phyloP scores from a whole-genome alignment of 2,329 filamentous ascomycete genomes.

The Dothidotthia symphoricarpi region DNA sequence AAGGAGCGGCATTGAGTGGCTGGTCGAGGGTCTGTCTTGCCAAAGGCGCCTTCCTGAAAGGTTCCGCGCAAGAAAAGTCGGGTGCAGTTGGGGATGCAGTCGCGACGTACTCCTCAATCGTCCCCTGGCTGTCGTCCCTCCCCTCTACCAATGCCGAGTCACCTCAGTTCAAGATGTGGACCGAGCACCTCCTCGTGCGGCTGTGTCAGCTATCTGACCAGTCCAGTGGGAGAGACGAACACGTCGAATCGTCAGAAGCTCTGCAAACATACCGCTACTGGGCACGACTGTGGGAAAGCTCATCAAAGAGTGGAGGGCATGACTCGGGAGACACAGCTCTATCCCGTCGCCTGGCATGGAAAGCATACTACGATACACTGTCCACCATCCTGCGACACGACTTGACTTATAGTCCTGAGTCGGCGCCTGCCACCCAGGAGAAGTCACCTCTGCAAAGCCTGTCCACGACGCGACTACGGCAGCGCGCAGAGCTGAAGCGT shows the following conservation, averaged over 20 bases:
- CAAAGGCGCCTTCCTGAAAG: slow-evolving; percentile 75
- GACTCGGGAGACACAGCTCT: slow-evolving; percentile 22
- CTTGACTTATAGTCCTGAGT: slow-evolving; percentile 56
- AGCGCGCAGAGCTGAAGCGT: slow-evolving; percentile 73
- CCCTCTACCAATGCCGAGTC: slow-evolving; percentile 50
- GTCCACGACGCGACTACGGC: slow-evolving; percentile 40
- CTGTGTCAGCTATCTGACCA: slow-evolving; percentile 68
- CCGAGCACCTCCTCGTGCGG: slow-evolving; percentile 73
- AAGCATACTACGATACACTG: slow-evolving; percentile 76
- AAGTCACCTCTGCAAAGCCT: slow-evolving; percentile 22
- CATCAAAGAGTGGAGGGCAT: slow-evolving; percentile 15
- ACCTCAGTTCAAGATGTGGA: slow-evolving; percentile 70
- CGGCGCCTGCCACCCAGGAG: slow-evolving; percentile 26
- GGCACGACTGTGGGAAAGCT: slow-evolving; percentile 63
- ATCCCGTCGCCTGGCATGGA: slow-evolving; percentile 69
- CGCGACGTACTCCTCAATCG: slow-evolving; percentile 62
- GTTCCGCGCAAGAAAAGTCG: slow-evolving; percentile 47
- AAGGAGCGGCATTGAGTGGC: slow-evolving; percentile 53
- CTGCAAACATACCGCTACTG: slow-evolving; percentile 59
- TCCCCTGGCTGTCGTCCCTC: slow-evolving; percentile 61
- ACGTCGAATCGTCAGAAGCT: slow-evolving; percentile 36
- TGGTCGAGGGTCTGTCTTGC: slow-evolving; percentile 83
- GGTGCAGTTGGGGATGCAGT: slow-evolving; percentile 58
- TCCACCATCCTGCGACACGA: slow-evolving; percentile 71
- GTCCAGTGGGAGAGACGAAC: slow-evolving; percentile 45